Conservation (phyloP, 495 filamentous ascomycete species). For the Penicillium cosmopolitanum region DNA sequence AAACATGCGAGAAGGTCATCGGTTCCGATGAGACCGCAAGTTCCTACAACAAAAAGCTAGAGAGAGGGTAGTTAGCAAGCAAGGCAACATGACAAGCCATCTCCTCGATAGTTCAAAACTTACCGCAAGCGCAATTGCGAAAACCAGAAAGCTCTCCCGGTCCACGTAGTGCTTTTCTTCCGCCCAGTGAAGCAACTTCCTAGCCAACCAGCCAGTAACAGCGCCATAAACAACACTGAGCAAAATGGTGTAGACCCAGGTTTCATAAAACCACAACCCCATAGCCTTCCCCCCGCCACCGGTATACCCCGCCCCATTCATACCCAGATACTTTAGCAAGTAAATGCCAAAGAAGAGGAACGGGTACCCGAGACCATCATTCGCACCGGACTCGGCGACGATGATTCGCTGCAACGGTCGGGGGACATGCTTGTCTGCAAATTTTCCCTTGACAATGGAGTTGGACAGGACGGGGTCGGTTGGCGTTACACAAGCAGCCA, state of each 20-base stretch:
- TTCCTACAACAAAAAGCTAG: slow-evolving; percentile 79
- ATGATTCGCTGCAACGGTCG: slow-evolving; percentile 83
- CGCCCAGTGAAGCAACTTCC: slow-evolving; percentile 81
- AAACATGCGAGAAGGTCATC: slow-evolving; percentile 95
- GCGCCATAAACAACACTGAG: slow-evolving; percentile 79
- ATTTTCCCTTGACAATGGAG: slow-evolving; percentile 90
- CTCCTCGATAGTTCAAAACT: slow-evolving; percentile 7
- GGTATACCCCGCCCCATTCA: slow-evolving; percentile 56
- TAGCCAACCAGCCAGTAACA: slow-evolving; percentile 77
- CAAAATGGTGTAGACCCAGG: slow-evolving; percentile 81
- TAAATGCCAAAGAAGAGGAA: slow-evolving; percentile 88
- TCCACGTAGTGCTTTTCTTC: slow-evolving; percentile 84
- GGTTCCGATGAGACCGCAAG: slow-evolving; percentile 85
- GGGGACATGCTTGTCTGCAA: slow-evolving; percentile 88
- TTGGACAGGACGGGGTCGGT: slow-evolving; percentile 91
- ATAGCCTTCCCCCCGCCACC: slow-evolving; percentile 71
- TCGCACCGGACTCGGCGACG: slow-evolving; percentile 87
- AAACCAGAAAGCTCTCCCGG: slow-evolving; percentile 87
- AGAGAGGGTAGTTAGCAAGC: slow-evolving; percentile 14
- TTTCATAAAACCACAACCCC: slow-evolving; percentile 83
- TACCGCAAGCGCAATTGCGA: slow-evolving; percentile 80
- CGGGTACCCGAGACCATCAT: slow-evolving; percentile 92
- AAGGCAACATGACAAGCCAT: neutral
- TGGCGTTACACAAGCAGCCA: slow-evolving; percentile 86
- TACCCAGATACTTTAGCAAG: slow-evolving; percentile 72